These are phyloP conservation scores for Corymbia calophylla DNA, from an alignment of 441 rosid genomes.

Conservation along the genomic window DNA sequence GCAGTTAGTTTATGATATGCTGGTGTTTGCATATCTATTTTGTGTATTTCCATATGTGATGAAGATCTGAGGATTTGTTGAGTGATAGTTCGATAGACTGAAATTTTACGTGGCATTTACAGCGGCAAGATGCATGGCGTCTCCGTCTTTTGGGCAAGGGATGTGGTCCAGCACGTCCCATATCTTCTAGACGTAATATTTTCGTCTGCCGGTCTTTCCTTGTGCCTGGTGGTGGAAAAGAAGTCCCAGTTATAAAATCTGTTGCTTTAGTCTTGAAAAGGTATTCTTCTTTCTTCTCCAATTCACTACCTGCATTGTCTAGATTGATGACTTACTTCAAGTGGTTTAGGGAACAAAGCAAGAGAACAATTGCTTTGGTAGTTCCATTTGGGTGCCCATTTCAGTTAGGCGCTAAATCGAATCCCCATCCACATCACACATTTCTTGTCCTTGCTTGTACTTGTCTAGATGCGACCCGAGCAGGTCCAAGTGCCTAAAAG, in stretches of 20 bases:
- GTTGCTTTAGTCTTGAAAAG: conserved; percentile 48
- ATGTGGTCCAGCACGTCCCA: conserved; percentile 30
- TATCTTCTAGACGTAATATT: conserved; percentile 41
- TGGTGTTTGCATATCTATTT: background rate
- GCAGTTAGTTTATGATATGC: background rate
- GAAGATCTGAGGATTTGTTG: background rate
- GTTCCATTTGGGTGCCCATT: background rate
- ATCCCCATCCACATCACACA: background rate
- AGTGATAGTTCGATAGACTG: background rate
- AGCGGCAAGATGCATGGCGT: conserved; percentile 67
- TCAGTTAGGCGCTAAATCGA: background rate
- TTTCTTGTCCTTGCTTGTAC: background rate
- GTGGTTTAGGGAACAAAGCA: background rate
- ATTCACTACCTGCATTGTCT: background rate
- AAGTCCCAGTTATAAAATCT: conserved; percentile 50
- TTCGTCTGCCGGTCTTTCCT: conserved; percentile 64
- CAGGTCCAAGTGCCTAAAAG: background rate
- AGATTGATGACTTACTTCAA: background rate
- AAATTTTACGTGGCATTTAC: conserved; percentile 6
- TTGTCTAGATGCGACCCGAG: background rate
- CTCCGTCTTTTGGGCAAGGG: conserved; percentile 40
- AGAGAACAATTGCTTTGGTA: background rate
- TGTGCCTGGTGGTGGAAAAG: conserved; percentile 55
- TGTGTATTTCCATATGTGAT: background rate
- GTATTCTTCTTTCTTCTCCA: conserved; percentile 17